These are phyloP conservation scores for Phialemoniopsis sp. DNA, from an alignment of 2,329 filamentous ascomycete species.

Conservation along the genomic window DNA sequence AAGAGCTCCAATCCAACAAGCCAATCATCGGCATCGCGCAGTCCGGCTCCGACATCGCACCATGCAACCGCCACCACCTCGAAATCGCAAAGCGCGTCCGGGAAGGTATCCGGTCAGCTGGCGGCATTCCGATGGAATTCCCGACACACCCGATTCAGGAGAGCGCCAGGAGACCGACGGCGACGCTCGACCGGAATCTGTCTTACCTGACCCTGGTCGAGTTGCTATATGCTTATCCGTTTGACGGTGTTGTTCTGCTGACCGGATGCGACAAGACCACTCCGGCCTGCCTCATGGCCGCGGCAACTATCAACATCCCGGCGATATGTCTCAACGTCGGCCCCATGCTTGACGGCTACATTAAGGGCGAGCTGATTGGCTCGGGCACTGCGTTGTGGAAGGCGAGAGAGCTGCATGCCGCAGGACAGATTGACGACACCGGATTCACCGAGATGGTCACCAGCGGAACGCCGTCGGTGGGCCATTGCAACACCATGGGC, in stretches of 20 bases:
- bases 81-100: constrained; percentile 43
- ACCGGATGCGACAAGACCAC: constrained; percentile 51
- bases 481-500: constrained; percentile 50
- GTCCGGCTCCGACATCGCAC: constrained; percentile 43
- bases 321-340: constrained; percentile 47
- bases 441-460: constrained; percentile 39
- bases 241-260: constrained; percentile 45
- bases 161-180: constrained; percentile 39
- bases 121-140: constrained; percentile 46
- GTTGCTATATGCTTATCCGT: constrained; percentile 39
- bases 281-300: constrained; percentile 45
- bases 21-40: constrained; percentile 49
- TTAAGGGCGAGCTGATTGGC: constrained; percentile 32
- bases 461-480: constrained; percentile 34
- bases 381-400: constrained; percentile 43
- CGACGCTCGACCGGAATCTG: constrained; percentile 44
- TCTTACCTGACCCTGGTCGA: constrained; percentile 43
- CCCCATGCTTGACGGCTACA: constrained; percentile 46
- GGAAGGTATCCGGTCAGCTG: constrained; percentile 43
- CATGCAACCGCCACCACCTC: constrained; percentile 45
- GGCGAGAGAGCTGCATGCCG: constrained; percentile 39
- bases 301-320: constrained; percentile 46
- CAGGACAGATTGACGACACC: constrained; percentile 38
- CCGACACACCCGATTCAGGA: constrained; percentile 49
- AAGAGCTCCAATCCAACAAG: constrained; percentile 43